Evolutionary conservation across 2,329 filamentous ascomycete genomes (phyloP).

Genomic region (Aspergillus ochraceus): DNA sequence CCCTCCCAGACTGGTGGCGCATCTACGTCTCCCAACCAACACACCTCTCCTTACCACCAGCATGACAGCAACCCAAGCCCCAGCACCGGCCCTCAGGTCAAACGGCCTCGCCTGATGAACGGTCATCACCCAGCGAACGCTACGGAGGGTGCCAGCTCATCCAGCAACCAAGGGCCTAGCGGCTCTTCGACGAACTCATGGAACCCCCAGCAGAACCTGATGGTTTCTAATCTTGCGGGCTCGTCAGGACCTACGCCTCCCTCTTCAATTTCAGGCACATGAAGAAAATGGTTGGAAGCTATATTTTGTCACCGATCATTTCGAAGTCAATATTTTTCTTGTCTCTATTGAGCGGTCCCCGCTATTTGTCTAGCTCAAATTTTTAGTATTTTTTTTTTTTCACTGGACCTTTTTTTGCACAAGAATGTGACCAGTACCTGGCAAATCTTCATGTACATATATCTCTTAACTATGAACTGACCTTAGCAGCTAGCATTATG

Average conservation of each 20-base stretch:
- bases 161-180: background rate
- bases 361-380: background rate
- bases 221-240: slow-evolving; percentile 25
- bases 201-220: slow-evolving; percentile 14
- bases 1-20: slow-evolving; percentile 17
- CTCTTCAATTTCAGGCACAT: background rate
- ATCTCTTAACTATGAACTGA: background rate
- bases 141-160: background rate
- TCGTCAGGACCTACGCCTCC: slow-evolving; percentile 15
- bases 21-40: slow-evolving; percentile 29
- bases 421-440: background rate
- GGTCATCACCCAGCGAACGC: slow-evolving; percentile 13
- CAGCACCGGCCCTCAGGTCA: slow-evolving; percentile 26
- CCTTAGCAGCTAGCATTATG: no score
- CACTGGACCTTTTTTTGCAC: background rate
- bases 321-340: background rate
- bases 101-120: slow-evolving; percentile 40
- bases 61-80: slow-evolving; percentile 25
- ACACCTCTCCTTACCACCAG: slow-evolving; percentile 31
- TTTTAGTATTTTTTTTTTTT: background rate
- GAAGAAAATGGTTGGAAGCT: background rate
- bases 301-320: background rate
- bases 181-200: slow-evolving; percentile 12
- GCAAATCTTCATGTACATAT: background rate
- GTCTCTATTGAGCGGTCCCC: background rate